Conservation (phyloP, 2,329 filamentous ascomycete species). For the Cladosporium sp. region DNA sequence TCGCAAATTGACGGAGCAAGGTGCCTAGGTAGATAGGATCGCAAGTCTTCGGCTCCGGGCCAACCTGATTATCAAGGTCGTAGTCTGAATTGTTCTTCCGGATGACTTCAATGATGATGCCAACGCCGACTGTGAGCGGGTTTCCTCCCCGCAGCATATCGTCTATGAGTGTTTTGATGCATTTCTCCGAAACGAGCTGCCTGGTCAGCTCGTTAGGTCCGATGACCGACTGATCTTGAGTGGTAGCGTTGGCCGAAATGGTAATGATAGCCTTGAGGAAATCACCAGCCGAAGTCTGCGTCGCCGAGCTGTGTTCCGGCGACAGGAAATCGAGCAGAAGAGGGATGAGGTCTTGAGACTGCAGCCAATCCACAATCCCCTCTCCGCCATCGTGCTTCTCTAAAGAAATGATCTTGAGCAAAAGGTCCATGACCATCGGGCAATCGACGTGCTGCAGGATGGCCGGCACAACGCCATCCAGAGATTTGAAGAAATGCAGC, state of each 20-base stretch:
- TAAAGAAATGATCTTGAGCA: constrained; percentile 93
- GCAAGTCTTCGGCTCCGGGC: constrained; percentile 73
- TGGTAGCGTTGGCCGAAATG: constrained; percentile 95
- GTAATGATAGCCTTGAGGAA: constrained; percentile 99
- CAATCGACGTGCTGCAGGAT: constrained; percentile 93
- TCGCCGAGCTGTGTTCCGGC: constrained; percentile 77
- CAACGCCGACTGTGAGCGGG: constrained; percentile 89
- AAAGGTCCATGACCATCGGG: constrained; percentile 95
- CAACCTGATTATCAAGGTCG: constrained; percentile 82
- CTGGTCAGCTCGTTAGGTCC: constrained; percentile 94
- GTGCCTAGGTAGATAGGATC: constrained; percentile 96
- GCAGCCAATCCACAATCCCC: constrained; percentile 95
- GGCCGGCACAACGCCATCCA: constrained; percentile 75
- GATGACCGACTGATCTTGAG: constrained; percentile 98
- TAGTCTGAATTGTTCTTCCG: constrained; percentile 99
- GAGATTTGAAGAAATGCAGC: constrained; percentile 79
- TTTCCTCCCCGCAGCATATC: constrained; percentile 95
- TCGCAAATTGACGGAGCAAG: constrained; percentile 80
- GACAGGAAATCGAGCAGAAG: constrained; percentile 81
- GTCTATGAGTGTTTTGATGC: constrained; percentile 75
- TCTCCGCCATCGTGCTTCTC: constrained; percentile 88
- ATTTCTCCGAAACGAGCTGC: constrained; percentile 82
- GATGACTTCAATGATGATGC: constrained; percentile 97
- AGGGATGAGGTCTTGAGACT: constrained; percentile 81
- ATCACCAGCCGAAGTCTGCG: constrained; percentile 93